These are phyloP conservation scores for Camelina neglecta DNA, from an alignment of 345 rosid genomes.

Conservation along the genomic window DNA sequence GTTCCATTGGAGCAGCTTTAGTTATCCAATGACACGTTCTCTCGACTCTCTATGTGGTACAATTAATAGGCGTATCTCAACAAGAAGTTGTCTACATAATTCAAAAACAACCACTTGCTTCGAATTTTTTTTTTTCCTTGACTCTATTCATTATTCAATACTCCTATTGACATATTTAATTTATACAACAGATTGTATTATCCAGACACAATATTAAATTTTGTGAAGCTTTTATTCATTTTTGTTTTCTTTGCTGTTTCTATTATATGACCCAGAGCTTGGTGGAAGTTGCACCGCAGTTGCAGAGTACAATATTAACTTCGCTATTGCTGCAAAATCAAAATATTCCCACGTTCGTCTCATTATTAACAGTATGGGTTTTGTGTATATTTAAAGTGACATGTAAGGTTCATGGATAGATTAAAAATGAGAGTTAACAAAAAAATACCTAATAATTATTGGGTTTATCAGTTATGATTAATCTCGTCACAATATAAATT, in stretches of 20 bases:
- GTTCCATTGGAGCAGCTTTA: conserved; percentile 14
- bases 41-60: conserved; percentile 9
- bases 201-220: neutral
- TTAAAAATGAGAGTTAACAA: neutral
- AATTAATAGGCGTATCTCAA: conserved; percentile 16
- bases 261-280: conserved; percentile 1
- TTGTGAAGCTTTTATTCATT: neutral
- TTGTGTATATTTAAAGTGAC: conserved; percentile 20
- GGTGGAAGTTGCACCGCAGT: conserved; percentile 33
- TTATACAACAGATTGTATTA: neutral
- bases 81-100: conserved; percentile 27
- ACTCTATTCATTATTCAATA: conserved; percentile 8
- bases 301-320: conserved; percentile 22
- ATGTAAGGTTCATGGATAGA: neutral
- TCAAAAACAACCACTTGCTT: neutral
- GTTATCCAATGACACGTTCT: conserved; percentile 13
- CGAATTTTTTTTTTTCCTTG: neutral
- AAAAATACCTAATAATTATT: neutral
- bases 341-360: conserved; percentile 24
- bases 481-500: neutral
- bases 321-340: neutral
- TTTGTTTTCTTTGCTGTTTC: neutral
- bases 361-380: conserved; percentile 25
- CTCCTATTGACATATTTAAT: neutral
- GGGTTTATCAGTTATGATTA: neutral